Conservation (phyloP, 768 basidiomycete genomes). For the Boletus speciosus region DNA sequence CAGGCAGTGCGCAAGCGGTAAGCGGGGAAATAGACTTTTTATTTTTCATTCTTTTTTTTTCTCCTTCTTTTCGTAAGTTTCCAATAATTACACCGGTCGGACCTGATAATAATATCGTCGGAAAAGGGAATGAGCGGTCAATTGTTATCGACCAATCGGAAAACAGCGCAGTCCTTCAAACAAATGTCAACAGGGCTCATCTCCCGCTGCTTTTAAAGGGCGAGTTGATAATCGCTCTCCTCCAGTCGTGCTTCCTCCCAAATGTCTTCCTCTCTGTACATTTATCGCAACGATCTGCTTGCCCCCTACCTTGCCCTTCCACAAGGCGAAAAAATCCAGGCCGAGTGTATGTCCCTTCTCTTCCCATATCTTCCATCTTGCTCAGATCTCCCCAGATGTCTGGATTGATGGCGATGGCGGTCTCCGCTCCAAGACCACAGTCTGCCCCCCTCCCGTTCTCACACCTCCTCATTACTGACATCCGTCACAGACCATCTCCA, state of each 20-base stretch:
- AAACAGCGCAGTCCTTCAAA: conserved; percentile 12
- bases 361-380: not conserved
- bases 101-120: not conserved
- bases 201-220: conserved; percentile 26
- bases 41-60: not conserved
- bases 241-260: not conserved
- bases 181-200: conserved; percentile 22
- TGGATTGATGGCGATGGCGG: conserved; percentile 97
- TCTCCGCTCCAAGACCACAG: conserved; percentile 95
- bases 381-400: conserved; percentile 60
- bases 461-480: not conserved
- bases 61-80: no score
- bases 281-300: conserved; percentile 80
- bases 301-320: conserved; percentile 84
- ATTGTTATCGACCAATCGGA: conserved; percentile 34
- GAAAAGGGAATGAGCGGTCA: not conserved
- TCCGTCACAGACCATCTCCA: conserved; percentile 68
- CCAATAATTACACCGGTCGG: not conserved
- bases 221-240: not conserved
- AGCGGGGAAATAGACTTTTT: conserved; percentile 19
- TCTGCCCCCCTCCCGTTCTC: conserved; percentile 35
- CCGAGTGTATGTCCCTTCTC: conserved; percentile 65
- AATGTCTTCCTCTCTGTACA: conserved; percentile 31
- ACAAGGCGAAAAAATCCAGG: conserved; percentile 92
- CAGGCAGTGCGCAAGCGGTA: conserved; percentile 50